phyloP scores from a whole-genome alignment of 345 rosid genomes.

The Linum lewisii region DNA sequence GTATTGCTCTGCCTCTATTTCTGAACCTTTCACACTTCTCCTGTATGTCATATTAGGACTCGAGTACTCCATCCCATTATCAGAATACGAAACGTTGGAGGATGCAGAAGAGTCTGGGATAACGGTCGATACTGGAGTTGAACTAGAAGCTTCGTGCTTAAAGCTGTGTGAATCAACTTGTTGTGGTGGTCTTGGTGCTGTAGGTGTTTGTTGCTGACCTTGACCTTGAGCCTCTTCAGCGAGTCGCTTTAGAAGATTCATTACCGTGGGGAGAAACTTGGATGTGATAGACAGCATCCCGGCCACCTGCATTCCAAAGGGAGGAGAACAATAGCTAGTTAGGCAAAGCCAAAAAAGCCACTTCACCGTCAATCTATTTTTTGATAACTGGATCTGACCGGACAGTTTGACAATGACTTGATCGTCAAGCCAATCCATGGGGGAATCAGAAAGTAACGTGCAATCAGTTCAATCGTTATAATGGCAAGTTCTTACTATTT shows the following conservation, averaged over 20 bases:
- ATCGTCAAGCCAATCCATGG: too few species aligned
- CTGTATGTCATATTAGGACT: constrained; percentile 37
- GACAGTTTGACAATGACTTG: too few species aligned
- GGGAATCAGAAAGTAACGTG: too few species aligned
- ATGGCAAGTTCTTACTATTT: too few species aligned
- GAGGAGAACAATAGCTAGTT: constrained; percentile 7
- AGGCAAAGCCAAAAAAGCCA: not conserved
- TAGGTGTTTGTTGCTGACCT: constrained; percentile 20
- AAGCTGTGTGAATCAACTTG: constrained; percentile 29
- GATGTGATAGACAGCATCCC: constrained; percentile 54
- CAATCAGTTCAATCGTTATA: too few species aligned
- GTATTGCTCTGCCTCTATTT: constrained; percentile 29
- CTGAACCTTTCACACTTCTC: constrained; percentile 20
- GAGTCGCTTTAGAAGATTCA: constrained; percentile 55
- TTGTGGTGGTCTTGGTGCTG: constrained; percentile 25
- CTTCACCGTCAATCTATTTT: too few species aligned
- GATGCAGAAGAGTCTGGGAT: constrained; percentile 43
- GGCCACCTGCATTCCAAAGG: constrained; percentile 35
- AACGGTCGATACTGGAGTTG: constrained; percentile 20
- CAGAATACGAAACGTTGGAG: constrained; percentile 36
- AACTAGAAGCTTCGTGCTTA: constrained; percentile 24
- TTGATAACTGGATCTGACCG: too few species aligned
- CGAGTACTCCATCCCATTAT: constrained; percentile 31
- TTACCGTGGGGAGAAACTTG: constrained; percentile 56
- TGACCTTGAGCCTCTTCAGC: constrained; percentile 68